Percentiles rank a stretch among this genome's conserved stretches.
Evolutionary conservation across 2,329 filamentous ascomycete species (phyloP).

Genomic region (Colletotrichum coccodes): DNA sequence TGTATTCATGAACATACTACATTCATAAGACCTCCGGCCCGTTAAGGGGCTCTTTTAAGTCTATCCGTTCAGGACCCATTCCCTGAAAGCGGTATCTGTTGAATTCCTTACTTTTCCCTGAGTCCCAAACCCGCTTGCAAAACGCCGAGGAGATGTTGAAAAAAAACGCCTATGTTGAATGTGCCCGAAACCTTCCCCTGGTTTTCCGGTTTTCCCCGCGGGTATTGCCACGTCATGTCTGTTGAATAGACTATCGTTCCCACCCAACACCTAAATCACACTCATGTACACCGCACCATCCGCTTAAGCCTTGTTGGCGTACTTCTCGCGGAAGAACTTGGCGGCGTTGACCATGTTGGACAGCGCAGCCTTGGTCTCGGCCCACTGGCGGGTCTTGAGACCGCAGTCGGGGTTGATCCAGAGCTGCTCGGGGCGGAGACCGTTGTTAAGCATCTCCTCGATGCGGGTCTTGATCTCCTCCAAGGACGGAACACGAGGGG

Average conservation of each 20-base stretch:
- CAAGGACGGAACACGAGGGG: slow-evolving; percentile 94
- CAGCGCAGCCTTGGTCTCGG: slow-evolving; percentile 96
- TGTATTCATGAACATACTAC: slow-evolving; percentile 31
- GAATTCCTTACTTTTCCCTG: slow-evolving; percentile 35
- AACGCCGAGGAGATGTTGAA: slow-evolving; percentile 36
- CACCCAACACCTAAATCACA: slow-evolving; percentile 33
- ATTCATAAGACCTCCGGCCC: slow-evolving; percentile 30
- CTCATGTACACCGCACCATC: slow-evolving; percentile 24
- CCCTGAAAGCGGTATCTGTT: slow-evolving; percentile 35
- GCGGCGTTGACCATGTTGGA: slow-evolving; percentile 98
- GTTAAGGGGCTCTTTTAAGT: slow-evolving; percentile 35
- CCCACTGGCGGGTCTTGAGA: slow-evolving; percentile 98
- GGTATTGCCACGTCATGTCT: slow-evolving; percentile 34
- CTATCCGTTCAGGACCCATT: slow-evolving; percentile 25
- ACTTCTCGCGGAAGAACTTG: slow-evolving; percentile 95
- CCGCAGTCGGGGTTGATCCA: slow-evolving; percentile 99
- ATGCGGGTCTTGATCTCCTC: slow-evolving; percentile 98
- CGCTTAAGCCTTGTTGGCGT: slow-evolving; percentile 55
- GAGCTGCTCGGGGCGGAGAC: slow-evolving; percentile 94
- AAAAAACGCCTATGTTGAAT: slow-evolving; percentile 38
- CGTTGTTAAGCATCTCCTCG: slow-evolving; percentile 95
- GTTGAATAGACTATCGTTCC: slow-evolving; percentile 35
- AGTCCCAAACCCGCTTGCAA: slow-evolving; percentile 34
- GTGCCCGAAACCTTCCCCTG: slow-evolving; percentile 28
- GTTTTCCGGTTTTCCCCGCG: slow-evolving; percentile 34